Conservation (phyloP, 768 basidiomycete genomes). For the Kwoniella europaea region DNA sequence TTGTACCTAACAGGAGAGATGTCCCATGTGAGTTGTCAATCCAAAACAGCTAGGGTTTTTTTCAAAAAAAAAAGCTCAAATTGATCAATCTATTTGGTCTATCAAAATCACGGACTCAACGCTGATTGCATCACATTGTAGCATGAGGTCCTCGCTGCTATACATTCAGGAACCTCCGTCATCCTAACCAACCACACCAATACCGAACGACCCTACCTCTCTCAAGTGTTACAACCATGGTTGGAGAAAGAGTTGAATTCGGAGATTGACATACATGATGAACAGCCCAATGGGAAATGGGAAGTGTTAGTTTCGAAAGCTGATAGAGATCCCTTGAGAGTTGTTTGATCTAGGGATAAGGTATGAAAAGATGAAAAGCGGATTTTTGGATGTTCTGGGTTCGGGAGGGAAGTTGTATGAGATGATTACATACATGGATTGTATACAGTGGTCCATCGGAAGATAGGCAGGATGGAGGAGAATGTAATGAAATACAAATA, state of each 20-base stretch:
- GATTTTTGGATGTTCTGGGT: too few species aligned
- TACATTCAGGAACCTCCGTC: slow-evolving; percentile 76
- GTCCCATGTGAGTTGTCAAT: slow-evolving; percentile 67
- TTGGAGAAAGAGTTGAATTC: slow-evolving; percentile 64
- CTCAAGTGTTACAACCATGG: slow-evolving; percentile 68
- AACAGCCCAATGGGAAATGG: slow-evolving; percentile 39
- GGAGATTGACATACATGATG: slow-evolving; percentile 35
- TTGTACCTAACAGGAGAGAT: slow-evolving; percentile 93
- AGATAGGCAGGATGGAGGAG: too few species aligned
- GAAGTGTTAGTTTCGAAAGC: slow-evolving; percentile 73
- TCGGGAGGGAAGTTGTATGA: background rate
- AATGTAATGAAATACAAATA: too few species aligned
- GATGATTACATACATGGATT: too few species aligned
- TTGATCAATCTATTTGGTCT: background rate
- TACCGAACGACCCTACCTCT: slow-evolving; percentile 92
- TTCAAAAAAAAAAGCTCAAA: too few species aligned
- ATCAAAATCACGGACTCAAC: background rate
- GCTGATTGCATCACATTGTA: slow-evolving; percentile 48
- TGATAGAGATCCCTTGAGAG: slow-evolving; percentile 73
- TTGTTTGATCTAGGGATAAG: background rate
- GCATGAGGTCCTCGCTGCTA: slow-evolving; percentile 85
- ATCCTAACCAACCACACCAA: slow-evolving; percentile 89
- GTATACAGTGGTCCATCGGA: too few species aligned
- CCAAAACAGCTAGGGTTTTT: too few species aligned
- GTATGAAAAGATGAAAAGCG: too few species aligned